Percentiles rank a stretch among this genome's conserved stretches.
These are phyloP conservation scores for Exophiala lecanii-corni DNA, from an alignment of 2,329 filamentous ascomycete genomes.

Conservation along the genomic window DNA sequence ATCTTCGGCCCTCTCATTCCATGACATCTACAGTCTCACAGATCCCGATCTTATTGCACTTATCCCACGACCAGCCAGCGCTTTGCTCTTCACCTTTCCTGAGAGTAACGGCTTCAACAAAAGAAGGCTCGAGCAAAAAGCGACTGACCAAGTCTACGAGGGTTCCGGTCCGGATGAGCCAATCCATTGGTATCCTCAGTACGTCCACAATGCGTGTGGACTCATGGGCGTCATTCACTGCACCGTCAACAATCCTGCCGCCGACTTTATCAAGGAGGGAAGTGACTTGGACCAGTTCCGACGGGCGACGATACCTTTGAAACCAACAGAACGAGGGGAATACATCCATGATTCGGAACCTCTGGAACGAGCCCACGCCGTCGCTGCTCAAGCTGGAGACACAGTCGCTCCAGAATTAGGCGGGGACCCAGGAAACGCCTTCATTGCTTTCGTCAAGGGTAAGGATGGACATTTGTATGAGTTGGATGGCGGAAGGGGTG, in stretches of 20 bases:
- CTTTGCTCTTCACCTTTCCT: slow-evolving; percentile 52
- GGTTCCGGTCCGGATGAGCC: slow-evolving; percentile 47
- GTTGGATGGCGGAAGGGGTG: slow-evolving; percentile 32
- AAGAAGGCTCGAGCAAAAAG: slow-evolving; percentile 40
- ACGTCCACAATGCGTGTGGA: slow-evolving; percentile 55
- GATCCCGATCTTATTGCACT: slow-evolving; percentile 47
- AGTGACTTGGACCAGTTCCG: slow-evolving; percentile 45
- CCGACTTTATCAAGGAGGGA: slow-evolving; percentile 38
- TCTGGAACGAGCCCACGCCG: slow-evolving; percentile 25
- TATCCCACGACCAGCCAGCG: slow-evolving; percentile 51
- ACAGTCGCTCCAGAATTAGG: slow-evolving; percentile 24
- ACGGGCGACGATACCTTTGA: slow-evolving; percentile 41
- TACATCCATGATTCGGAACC: slow-evolving; percentile 46
- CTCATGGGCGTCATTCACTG: slow-evolving; percentile 55
- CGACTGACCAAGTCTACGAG: slow-evolving; percentile 42
- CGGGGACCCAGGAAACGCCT: slow-evolving; percentile 26
- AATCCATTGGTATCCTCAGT: slow-evolving; percentile 57
- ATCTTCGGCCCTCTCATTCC: slow-evolving; percentile 44
- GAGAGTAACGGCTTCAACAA: slow-evolving; percentile 19
- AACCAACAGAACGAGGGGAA: slow-evolving; percentile 44
- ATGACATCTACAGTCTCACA: slow-evolving; percentile 51
- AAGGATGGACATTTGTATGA: slow-evolving; percentile 33
- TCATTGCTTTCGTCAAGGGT: slow-evolving; percentile 34
- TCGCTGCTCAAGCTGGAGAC: slow-evolving; percentile 27
- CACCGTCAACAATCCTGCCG: slow-evolving; percentile 47